These are phyloP conservation scores for Tolypocladium tundrense DNA, from an alignment of 2,329 filamentous ascomycete genomes.

Conservation along the genomic window DNA sequence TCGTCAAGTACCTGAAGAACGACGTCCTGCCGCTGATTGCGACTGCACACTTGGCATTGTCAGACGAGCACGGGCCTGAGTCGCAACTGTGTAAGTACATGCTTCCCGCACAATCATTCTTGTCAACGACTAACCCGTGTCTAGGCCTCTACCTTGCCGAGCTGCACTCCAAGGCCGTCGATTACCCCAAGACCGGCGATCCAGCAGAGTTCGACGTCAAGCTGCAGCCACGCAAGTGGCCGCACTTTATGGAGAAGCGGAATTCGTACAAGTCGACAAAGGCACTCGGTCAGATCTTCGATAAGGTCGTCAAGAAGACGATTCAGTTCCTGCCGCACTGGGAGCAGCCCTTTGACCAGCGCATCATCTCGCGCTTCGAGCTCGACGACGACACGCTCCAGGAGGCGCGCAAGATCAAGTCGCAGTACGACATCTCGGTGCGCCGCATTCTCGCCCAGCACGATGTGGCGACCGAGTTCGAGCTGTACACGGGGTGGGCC, in stretches of 20 bases:
- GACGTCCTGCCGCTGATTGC: conserved; percentile 75
- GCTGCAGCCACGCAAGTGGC: conserved; percentile 56
- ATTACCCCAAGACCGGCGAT: conserved; percentile 85
- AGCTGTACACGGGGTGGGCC: conserved; percentile 82
- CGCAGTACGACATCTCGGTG: conserved; percentile 66
- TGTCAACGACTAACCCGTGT: background rate
- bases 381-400: conserved; percentile 44
- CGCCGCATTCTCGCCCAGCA: conserved; percentile 76
- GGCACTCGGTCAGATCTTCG: conserved; percentile 73
- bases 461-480: conserved; percentile 78
- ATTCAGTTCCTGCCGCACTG: conserved; percentile 67
- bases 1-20: conserved; percentile 87
- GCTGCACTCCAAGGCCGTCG: conserved; percentile 84
- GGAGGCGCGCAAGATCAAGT: conserved; percentile 58
- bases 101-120: background rate
- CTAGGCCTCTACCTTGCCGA: conserved; percentile 58
- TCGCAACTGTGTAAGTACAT: conserved; percentile 50
- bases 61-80: conserved; percentile 61
- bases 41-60: conserved; percentile 66
- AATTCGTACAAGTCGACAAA: conserved; percentile 56
- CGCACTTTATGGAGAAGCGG: conserved; percentile 77
- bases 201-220: conserved; percentile 56
- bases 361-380: conserved; percentile 56
- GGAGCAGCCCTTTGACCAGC: conserved; percentile 61
- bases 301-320: conserved; percentile 47